Evolutionary conservation across 768 basidiomycete genomes (phyloP).

Genomic region (Sporobolomyces pararoseus): DNA sequence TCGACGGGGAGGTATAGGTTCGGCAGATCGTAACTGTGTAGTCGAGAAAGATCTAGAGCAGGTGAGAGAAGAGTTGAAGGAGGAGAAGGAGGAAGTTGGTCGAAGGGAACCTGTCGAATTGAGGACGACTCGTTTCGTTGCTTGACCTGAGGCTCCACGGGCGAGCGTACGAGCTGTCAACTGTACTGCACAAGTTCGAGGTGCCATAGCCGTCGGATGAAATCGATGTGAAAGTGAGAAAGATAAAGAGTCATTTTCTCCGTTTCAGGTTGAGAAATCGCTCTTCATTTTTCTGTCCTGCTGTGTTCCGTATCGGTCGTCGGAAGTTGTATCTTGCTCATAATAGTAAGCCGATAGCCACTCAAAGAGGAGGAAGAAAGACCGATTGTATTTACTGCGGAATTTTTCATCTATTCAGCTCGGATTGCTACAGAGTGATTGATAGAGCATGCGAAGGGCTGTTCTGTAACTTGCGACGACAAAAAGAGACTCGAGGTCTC

Average conservation of each 20-base stretch:
- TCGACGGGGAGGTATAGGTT: constrained; percentile 20
- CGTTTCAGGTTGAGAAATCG: too few relatives aligned
- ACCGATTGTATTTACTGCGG: too few relatives aligned
- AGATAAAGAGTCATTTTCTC: not conserved
- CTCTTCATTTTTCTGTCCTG: too few relatives aligned
- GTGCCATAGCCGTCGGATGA: not conserved
- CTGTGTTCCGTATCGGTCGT: too few relatives aligned
- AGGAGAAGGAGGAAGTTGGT: not conserved
- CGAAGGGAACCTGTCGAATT: not conserved
- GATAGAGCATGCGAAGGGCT: too few relatives aligned
- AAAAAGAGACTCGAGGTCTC: too few relatives aligned
- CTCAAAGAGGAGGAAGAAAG: too few relatives aligned
- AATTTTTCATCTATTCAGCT: too few relatives aligned
- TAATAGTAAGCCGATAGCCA: too few relatives aligned
- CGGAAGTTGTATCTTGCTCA: too few relatives aligned
- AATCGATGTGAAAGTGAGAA: not conserved
- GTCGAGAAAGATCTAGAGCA: constrained; percentile 20
- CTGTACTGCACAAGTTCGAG: not conserved
- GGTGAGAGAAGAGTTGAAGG: not conserved
- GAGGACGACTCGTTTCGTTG: not conserved
- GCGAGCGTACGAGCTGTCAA: constrained; percentile 5
- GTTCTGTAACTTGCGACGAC: too few relatives aligned
- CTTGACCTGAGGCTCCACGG: not conserved
- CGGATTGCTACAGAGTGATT: too few relatives aligned
- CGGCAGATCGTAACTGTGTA: not conserved